Percentiles rank a stretch among this genome's conserved stretches.
Evolutionary conservation across 768 basidiomycete genomes (phyloP).

Genomic region (Phlegmacium glaucopus): DNA sequence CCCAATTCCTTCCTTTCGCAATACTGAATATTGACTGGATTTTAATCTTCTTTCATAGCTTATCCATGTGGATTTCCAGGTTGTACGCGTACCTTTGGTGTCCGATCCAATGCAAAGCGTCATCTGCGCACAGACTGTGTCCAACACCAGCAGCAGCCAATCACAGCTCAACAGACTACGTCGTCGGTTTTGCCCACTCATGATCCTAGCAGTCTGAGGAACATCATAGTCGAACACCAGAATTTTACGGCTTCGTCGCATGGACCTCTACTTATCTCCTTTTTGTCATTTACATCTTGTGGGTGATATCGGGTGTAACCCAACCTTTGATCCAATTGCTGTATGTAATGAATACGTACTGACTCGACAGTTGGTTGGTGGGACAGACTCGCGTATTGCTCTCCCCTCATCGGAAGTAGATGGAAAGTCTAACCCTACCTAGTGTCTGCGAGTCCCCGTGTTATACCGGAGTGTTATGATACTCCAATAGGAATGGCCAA

Average conservation of each 20-base stretch:
- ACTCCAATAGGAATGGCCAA: conserved; percentile 82
- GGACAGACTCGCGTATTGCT: conserved; percentile 54
- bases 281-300: conserved; percentile 70
- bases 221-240: conserved; percentile 65
- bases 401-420: conserved; percentile 34
- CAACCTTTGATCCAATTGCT: too few relatives aligned
- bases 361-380: too few relatives aligned
- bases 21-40: conserved; percentile 1
- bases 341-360: too few relatives aligned
- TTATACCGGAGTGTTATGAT: conserved; percentile 71
- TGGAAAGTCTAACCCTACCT: conserved; percentile 44
- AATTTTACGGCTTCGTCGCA: conserved; percentile 90
- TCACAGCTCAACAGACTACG: conserved; percentile 21
- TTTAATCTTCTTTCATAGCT: conserved; percentile 25
- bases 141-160: conserved; percentile 11
- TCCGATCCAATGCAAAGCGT: conserved; percentile 78
- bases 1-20: background rate
- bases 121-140: conserved; percentile 77
- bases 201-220: conserved; percentile 33
- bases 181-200: conserved; percentile 37
- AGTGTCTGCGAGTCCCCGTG: conserved; percentile 39
- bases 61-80: conserved; percentile 53
- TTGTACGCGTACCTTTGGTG: conserved; percentile 69
- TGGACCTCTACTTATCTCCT: conserved; percentile 74
- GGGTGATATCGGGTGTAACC: conserved; percentile 77